phyloP scores from a whole-genome alignment of 1,139 yeast genomes.

The Debaryomyces udenii region DNA sequence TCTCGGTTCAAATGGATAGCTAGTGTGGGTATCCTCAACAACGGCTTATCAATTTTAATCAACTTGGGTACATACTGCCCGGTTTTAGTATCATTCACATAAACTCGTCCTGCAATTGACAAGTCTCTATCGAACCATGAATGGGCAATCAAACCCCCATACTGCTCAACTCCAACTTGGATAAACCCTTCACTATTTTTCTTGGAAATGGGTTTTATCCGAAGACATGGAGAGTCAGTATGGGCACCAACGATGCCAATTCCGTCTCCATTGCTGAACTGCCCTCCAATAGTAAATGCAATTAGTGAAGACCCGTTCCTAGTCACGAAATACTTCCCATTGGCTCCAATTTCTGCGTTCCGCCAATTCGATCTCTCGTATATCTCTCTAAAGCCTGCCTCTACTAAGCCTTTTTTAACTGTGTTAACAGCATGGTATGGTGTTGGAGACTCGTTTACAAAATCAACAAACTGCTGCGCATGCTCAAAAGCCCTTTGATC shows the following conservation, averaged over 20 bases:
- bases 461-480: slow-evolving; percentile 69
- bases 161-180: slow-evolving; percentile 91
- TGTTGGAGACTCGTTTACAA: slow-evolving; percentile 85
- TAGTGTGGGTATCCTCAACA: slow-evolving; percentile 88
- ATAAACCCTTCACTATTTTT: slow-evolving; percentile 73
- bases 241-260: slow-evolving; percentile 92
- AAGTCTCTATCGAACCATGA: slow-evolving; percentile 93
- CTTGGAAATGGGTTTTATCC: slow-evolving; percentile 88
- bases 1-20: slow-evolving; percentile 91
- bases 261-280: slow-evolving; percentile 80
- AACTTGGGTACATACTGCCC: slow-evolving; percentile 64
- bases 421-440: slow-evolving; percentile 90
- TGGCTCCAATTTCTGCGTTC: slow-evolving; percentile 40
- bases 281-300: slow-evolving; percentile 80
- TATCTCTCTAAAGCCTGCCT: slow-evolving; percentile 73
- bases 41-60: slow-evolving; percentile 79
- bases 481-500: slow-evolving; percentile 25
- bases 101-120: slow-evolving; percentile 89
- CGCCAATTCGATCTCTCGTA: slow-evolving; percentile 77
- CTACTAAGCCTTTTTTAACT: slow-evolving; percentile 53
- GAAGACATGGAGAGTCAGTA: slow-evolving; percentile 90
- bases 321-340: slow-evolving; percentile 76
- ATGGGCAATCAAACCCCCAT: slow-evolving; percentile 96
- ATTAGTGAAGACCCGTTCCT: slow-evolving; percentile 87
- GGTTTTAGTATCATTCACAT: slow-evolving; percentile 52